Percentiles rank a stretch among this genome's conserved stretches.
phyloP scores from a whole-genome alignment of 2,329 filamentous ascomycete species.

The Sporothrix globosa region DNA sequence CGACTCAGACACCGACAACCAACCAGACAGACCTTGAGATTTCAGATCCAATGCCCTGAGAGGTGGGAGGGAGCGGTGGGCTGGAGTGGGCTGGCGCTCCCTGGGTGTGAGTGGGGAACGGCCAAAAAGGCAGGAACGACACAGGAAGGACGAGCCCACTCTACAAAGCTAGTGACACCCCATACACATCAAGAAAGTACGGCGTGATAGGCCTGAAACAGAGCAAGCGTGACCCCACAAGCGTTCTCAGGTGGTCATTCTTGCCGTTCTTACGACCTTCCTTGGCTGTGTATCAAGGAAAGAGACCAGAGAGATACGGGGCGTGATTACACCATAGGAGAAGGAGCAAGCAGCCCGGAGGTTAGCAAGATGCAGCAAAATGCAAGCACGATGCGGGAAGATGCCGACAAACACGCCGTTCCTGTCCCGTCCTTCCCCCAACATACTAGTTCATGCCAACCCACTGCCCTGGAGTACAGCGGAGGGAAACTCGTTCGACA shows the following conservation, averaged over 20 bases:
- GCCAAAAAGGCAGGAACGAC: slow-evolving; percentile 26
- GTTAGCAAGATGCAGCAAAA: neutral
- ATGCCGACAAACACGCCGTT: slow-evolving; percentile 6
- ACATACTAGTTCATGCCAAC: no score
- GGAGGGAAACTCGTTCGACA: neutral
- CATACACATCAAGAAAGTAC: slow-evolving; percentile 7
- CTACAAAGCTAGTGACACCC: neutral
- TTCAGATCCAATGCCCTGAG: slow-evolving; percentile 17
- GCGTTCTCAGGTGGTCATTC: slow-evolving; percentile 9
- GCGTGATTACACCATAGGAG: neutral
- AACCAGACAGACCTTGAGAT: neutral
- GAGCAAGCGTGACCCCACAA: slow-evolving; percentile 7
- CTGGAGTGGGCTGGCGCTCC: slow-evolving; percentile 7
- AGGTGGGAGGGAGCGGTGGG: slow-evolving; percentile 12
- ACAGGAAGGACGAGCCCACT: slow-evolving; percentile 19
- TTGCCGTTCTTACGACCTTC: neutral
- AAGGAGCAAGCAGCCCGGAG: neutral
- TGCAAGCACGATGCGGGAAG: slow-evolving; percentile 15
- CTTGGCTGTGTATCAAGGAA: slow-evolving; percentile 3
- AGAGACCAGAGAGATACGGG: slow-evolving; percentile 3
- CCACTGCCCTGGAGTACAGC: neutral
- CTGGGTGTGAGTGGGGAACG: slow-evolving; percentile 23
- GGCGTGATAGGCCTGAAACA: slow-evolving; percentile 8
- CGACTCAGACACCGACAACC: neutral
- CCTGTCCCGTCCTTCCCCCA: neutral